These are phyloP conservation scores for Basidioascus undulatus DNA, from an alignment of 768 basidiomycete genomes.

Conservation along the genomic window DNA sequence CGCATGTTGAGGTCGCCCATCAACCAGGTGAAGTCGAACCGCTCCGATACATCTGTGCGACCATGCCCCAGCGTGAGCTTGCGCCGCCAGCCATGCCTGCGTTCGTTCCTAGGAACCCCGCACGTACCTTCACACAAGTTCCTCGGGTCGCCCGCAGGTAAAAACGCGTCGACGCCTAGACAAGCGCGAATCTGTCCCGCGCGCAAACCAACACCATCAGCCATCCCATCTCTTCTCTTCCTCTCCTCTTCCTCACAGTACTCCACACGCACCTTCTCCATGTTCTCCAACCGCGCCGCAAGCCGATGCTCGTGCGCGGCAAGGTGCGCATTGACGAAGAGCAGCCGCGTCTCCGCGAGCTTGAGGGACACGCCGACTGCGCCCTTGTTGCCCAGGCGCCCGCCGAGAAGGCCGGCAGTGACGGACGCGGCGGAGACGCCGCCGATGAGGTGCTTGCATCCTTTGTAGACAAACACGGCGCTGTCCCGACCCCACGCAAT, in stretches of 20 bases:
- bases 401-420: conserved; percentile 70
- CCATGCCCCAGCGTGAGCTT: conserved; percentile 4
- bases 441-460: conserved; percentile 20
- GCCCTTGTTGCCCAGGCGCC: conserved; percentile 77
- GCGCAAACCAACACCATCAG: no score
- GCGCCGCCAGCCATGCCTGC: background rate
- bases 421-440: conserved; percentile 61
- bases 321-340: conserved; percentile 79
- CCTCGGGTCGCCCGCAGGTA: conserved; percentile 37
- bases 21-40: conserved; percentile 69
- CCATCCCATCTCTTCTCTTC: no score
- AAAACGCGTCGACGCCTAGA: conserved; percentile 54
- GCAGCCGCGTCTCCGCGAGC: conserved; percentile 50
- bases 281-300: no score
- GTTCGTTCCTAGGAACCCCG: conserved; percentile 3
- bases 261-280: no score
- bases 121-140: conserved; percentile 40
- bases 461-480: conserved; percentile 19
- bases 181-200: no score
- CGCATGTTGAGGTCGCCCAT: conserved; percentile 55
- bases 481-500: conserved; percentile 19
- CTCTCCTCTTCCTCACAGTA: no score
- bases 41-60: conserved; percentile 48
- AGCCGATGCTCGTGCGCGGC: conserved; percentile 33
- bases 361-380: conserved; percentile 76